Evolutionary conservation across 2,329 filamentous ascomycete species (phyloP).

Genomic region (Colletotrichum lupini): DNA sequence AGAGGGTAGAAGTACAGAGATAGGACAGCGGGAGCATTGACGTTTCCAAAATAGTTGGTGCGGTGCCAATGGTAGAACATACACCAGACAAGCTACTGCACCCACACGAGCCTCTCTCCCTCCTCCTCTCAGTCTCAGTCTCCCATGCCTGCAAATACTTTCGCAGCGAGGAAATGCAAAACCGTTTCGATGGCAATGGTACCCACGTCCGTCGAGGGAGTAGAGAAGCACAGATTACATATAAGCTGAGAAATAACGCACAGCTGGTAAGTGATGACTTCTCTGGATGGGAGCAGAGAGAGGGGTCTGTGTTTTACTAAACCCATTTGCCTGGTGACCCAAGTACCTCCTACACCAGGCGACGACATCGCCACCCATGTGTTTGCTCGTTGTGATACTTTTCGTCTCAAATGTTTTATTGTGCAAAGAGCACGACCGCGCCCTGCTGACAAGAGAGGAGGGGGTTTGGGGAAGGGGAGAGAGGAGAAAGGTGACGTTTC

Average conservation of each 20-base stretch:
- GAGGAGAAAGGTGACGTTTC: conserved; percentile 25
- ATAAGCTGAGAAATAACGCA: not conserved
- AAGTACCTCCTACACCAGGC: no score
- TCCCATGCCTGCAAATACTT: not conserved
- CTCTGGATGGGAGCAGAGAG: not conserved
- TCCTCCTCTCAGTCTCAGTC: not conserved
- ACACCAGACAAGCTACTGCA: conserved; percentile 19
- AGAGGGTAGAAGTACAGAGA: not conserved
- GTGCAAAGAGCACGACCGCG: not conserved
- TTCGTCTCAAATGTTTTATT: not conserved
- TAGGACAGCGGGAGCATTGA: not conserved
- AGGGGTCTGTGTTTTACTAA: not conserved
- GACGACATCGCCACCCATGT: not conserved
- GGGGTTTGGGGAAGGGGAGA: not conserved
- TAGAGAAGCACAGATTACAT: not conserved
- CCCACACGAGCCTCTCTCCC: not conserved
- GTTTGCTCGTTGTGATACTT: not conserved
- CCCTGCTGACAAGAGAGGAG: not conserved
- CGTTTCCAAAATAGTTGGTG: not conserved
- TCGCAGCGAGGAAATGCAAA: not conserved
- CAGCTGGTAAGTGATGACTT: not conserved
- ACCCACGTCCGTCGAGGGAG: not conserved
- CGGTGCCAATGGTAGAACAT: not conserved
- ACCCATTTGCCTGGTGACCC: not conserved
- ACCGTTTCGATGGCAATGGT: not conserved